phyloP scores from a whole-genome alignment of 345 rosid genomes.

The Camelina neglecta region DNA sequence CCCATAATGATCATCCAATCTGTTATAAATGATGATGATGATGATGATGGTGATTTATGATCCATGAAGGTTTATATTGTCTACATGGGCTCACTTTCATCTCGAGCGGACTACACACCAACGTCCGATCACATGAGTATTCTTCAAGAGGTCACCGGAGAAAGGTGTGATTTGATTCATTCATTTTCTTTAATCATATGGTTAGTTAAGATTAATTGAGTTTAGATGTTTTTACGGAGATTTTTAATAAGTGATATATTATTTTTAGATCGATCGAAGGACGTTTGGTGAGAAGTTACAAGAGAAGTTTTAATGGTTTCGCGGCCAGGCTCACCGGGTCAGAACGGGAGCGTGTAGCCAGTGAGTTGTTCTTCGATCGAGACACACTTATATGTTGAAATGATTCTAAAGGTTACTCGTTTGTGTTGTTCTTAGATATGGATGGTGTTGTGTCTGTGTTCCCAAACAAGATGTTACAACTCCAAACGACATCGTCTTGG shows the following conservation, averaged over 20 bases:
- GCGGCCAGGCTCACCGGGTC: conserved; percentile 51
- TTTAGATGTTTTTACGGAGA: neutral
- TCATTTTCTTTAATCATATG: neutral
- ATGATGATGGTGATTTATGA: conserved; percentile 6
- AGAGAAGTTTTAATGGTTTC: conserved; percentile 69
- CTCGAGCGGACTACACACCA: conserved; percentile 31
- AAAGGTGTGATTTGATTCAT: conserved; percentile 33
- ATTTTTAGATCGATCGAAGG: conserved; percentile 37
- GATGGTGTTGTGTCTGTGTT: conserved; percentile 55
- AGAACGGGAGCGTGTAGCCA: conserved; percentile 51
- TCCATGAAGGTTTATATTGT: conserved; percentile 31
- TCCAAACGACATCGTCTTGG: conserved; percentile 64
- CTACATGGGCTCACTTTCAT: conserved; percentile 43
- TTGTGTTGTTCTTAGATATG: conserved; percentile 35
- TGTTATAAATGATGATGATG: neutral
- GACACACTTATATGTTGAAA: neutral
- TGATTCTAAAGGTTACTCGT: neutral
- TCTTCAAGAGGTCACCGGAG: conserved; percentile 43
- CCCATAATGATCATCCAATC: neutral
- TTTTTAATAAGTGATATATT: neutral
- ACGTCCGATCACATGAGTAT: conserved; percentile 45
- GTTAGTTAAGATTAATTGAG: neutral
- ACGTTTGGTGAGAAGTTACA: conserved; percentile 55
- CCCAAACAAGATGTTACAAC: conserved; percentile 46
- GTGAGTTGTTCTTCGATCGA: conserved; percentile 42